Conservation (phyloP, 371 early-diverging fungal genomes). For the Coemansia sp. region DNA sequence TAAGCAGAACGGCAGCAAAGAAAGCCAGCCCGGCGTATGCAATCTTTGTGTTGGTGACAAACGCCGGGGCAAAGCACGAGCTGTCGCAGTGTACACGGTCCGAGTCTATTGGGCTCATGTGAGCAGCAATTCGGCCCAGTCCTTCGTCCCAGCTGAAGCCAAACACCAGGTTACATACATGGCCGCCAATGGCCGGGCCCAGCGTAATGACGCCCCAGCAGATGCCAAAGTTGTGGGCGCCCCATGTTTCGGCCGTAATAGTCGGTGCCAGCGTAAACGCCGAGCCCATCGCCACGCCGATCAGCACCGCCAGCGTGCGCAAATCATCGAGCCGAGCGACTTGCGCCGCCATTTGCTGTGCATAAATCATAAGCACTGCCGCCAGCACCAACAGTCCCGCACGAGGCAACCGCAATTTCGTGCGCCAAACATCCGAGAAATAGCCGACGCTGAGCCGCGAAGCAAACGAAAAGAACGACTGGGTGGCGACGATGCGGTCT, state of each 20-base stretch:
- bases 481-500: conserved; percentile 51
- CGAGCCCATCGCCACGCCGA: conserved; percentile 51
- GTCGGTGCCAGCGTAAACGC: conserved; percentile 53
- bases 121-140: conserved; percentile 15
- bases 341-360: conserved; percentile 32
- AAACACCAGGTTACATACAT: conserved; percentile 52
- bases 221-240: conserved; percentile 53
- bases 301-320: conserved; percentile 33
- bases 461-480: conserved; percentile 51
- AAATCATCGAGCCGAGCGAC: conserved; percentile 34
- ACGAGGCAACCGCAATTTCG: conserved; percentile 44
- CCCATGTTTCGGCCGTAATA: conserved; percentile 52
- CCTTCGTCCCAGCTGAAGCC: conserved; percentile 52
- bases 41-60: conserved; percentile 24
- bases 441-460: conserved; percentile 44
- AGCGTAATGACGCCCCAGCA: conserved; percentile 53
- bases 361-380: conserved; percentile 43
- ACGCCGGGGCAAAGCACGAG: conserved; percentile 40
- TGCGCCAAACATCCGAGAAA: conserved; percentile 49
- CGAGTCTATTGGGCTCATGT: conserved; percentile 15
- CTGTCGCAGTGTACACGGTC: conserved; percentile 24
- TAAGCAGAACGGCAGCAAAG: conserved; percentile 29
- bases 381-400: conserved; percentile 36
- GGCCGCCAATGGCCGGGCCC: conserved; percentile 53
- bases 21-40: conserved; percentile 28